Conservation (phyloP, 2,329 filamentous ascomycete species). For the Monosporascus sp. region DNA sequence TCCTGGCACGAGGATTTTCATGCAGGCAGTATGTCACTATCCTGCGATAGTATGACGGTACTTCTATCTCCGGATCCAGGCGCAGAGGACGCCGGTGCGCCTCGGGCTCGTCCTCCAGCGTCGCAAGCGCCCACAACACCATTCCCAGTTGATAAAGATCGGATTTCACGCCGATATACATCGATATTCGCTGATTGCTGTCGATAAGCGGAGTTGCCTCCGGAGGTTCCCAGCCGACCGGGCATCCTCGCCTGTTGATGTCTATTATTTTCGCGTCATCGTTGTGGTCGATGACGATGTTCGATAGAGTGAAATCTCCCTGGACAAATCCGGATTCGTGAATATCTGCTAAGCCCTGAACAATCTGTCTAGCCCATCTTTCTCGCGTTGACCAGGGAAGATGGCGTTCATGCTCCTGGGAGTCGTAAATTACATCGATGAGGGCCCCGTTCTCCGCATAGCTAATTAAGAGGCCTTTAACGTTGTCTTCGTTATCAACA, state of each 20-base stretch:
- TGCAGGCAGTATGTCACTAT: constrained; percentile 74
- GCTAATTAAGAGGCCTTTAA: constrained; percentile 86
- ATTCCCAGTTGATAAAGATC: constrained; percentile 95
- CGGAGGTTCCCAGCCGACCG: constrained; percentile 94
- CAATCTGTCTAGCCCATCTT: constrained; percentile 87
- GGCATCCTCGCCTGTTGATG: constrained; percentile 95
- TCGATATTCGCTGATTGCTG: constrained; percentile 82
- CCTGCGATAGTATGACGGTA: constrained; percentile 74
- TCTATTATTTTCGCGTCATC: constrained; percentile 95
- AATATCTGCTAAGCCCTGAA: constrained; percentile 83
- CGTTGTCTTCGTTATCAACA: constrained; percentile 68
- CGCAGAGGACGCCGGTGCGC: constrained; percentile 65
- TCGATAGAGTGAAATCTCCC: constrained; percentile 94
- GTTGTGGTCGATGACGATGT: constrained; percentile 84
- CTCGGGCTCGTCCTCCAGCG: constrained; percentile 86
- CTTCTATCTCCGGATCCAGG: constrained; percentile 50
- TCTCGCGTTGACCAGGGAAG: constrained; percentile 68
- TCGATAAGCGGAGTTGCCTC: constrained; percentile 82
- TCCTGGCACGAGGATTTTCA: constrained; percentile 64
- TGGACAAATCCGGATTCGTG: constrained; percentile 96
- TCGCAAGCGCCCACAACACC: constrained; percentile 90
- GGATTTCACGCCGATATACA: constrained; percentile 98
- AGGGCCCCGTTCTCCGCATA: constrained; percentile 83
- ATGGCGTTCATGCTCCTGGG: constrained; percentile 49
- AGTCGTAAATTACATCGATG: constrained; percentile 85